A percentile compares a stretch with the other conserved stretches of the same genome.
phyloP scores from a whole-genome alignment of 352 stramenopile genomes.

The Globisporangium camurandrum region DNA sequence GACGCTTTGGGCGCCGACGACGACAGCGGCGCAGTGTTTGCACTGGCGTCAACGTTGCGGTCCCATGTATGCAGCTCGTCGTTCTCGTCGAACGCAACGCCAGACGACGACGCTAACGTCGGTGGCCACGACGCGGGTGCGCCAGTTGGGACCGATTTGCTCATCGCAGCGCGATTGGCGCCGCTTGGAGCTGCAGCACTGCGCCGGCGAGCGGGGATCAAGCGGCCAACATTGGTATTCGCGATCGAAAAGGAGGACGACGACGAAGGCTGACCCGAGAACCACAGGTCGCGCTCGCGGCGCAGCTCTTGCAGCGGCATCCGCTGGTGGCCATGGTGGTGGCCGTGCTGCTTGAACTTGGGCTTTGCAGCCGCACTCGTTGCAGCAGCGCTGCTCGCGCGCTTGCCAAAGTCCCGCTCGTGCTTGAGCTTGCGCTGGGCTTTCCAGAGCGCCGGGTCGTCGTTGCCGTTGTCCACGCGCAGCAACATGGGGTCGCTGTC shows the following conservation, averaged over 20 bases:
- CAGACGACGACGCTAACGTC: constrained; percentile 4
- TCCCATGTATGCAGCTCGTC: constrained; percentile 15
- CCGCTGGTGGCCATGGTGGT: constrained; percentile 12
- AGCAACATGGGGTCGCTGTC: constrained; percentile 3
- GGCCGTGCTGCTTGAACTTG: constrained; percentile 32
- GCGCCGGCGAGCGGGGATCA: constrained; percentile 27
- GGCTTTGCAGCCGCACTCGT: constrained; percentile 4
- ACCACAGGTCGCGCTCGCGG: constrained; percentile 30
- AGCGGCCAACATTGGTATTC: constrained; percentile 12
- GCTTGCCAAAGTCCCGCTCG: constrained; percentile 40
- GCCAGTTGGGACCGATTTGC: constrained; percentile 30
- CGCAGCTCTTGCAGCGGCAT: constrained; percentile 24
- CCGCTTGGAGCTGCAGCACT: constrained; percentile 6
- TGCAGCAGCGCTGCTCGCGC: constrained; percentile 3
- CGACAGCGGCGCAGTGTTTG: constrained; percentile 5
- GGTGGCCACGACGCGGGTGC: constrained; percentile 48
- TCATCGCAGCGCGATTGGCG: constrained; percentile 14
- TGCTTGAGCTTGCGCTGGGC: constrained; percentile 64
- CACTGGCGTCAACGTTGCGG: neutral
- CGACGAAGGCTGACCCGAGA: constrained; percentile 14
- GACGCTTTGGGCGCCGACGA: constrained; percentile 28
- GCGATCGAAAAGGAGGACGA: no score
- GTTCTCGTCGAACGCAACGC: constrained; percentile 17
- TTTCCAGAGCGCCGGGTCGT: constrained; percentile 18
- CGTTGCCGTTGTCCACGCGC: constrained; percentile 24